Evolutionary conservation across 495 filamentous ascomycete genomes (phyloP), one percentile per base, ranked within the genome.

Genomic region (Lichenothelia convexa): DNA sequence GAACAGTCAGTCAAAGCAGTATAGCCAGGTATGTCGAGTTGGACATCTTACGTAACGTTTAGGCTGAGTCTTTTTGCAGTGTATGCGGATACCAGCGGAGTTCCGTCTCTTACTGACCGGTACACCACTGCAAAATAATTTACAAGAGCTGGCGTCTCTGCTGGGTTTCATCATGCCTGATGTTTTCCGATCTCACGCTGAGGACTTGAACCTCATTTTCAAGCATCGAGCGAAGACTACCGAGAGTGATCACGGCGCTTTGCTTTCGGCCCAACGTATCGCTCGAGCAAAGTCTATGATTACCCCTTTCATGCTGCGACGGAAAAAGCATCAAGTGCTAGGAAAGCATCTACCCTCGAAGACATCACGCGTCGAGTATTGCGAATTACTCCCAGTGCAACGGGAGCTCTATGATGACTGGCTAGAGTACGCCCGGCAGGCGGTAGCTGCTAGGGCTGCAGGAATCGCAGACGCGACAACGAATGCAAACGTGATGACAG

Each of bases 311-410:
- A 80, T 97, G 18, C 60, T 97, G 0, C 83, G 91, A 24, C 68
- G 89, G 4, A 86, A 89, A 60, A 97, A 97, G 58, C 75, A 81
- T 30, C 85, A 94, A 45, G 91, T 95, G n/a, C 65, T 94, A 8
- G n/a, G n/a, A n/a, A 73, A 75, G 46, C 73, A 89, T 42, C 61
- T 97, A 16, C 85, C 89, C 0, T 60, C 64, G n/a, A 97, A 97
- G 60, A 76, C 65, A 12, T 67, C 70, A 21, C 67, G 70, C 7
- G 71, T 95, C 2, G 74, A 83, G 42, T 76, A 76, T 46, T 93
- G 85, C 48, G 64, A 76, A 18, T 69, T 94, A 62, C 79, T 78
- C 35, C 48, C 60, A 1, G 58, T 62, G 0, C 86, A 93, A 45
- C 59, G 62, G 32, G 55, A 65, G 2, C 75, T 92, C 2, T 93